phyloP scores from a whole-genome alignment of 73 alveolate genomes.

The Uronychia binucleata region DNA sequence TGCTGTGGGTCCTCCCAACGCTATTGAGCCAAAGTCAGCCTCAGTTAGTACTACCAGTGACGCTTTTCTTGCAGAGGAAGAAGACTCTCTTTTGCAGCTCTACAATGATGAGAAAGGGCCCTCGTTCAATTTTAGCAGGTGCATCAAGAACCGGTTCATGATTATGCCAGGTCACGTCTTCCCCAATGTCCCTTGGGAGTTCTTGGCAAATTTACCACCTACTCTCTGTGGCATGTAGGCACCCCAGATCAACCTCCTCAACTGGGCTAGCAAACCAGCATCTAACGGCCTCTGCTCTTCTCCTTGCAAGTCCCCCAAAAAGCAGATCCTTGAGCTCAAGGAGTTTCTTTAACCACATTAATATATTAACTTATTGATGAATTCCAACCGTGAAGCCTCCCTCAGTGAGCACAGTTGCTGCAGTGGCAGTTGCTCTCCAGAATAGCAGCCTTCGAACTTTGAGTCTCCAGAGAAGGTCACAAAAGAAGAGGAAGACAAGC shows the following conservation, averaged over 20 bases:
- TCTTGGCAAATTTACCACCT: background rate
- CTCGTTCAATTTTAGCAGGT: background rate
- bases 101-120: too few relatives aligned
- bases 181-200: background rate
- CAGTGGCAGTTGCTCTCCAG: too few relatives aligned
- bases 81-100: too few relatives aligned
- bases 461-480: too few relatives aligned
- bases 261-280: background rate
- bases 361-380: background rate
- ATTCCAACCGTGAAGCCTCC: background rate
- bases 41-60: too few relatives aligned
- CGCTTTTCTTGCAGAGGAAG: too few relatives aligned
- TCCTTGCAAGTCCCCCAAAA: background rate
- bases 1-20: too few relatives aligned
- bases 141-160: background rate
- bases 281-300: background rate
- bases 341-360: background rate
- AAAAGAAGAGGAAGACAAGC: background rate
- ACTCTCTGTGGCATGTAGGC: background rate
- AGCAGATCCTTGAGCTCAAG: background rate
- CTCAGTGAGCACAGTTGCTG: too few relatives aligned
- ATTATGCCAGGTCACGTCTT: background rate
- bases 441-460: too few relatives aligned
- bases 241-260: background rate
- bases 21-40: too few relatives aligned